Evolutionary conservation across 768 basidiomycete genomes (phyloP).

Genomic region (Naematelia encephala): DNA sequence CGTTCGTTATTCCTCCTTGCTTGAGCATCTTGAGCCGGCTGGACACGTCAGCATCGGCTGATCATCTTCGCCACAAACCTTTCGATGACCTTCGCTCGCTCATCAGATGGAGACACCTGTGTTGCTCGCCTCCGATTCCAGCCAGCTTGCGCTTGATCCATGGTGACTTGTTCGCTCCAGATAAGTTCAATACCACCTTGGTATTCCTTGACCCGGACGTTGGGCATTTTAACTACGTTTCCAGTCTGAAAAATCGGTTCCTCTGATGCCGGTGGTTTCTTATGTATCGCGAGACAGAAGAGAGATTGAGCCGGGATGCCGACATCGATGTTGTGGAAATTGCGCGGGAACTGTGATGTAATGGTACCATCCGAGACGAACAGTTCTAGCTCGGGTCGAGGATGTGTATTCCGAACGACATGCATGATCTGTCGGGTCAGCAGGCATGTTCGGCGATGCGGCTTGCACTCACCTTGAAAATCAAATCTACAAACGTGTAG

Average conservation of each 20-base stretch:
- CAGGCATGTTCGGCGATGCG: background rate
- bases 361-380: constrained; percentile 39
- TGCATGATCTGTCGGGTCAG: constrained; percentile 22
- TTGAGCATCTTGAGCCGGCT: constrained; percentile 26
- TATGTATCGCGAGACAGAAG: constrained; percentile 22
- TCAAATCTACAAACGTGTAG: constrained; percentile 20
- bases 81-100: constrained; percentile 25
- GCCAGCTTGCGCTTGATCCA: constrained; percentile 19
- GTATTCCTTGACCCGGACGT: constrained; percentile 27
- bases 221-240: constrained; percentile 22
- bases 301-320: constrained; percentile 21
- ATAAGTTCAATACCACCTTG: constrained; percentile 26
- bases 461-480: constrained; percentile 30
- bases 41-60: background rate
- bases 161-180: constrained; percentile 28
- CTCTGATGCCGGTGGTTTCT: constrained; percentile 12
- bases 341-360: constrained; percentile 6
- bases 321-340: constrained; percentile 23
- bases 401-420: constrained; percentile 6
- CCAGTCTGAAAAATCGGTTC: constrained; percentile 11
- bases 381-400: constrained; percentile 21
- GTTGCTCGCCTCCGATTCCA: constrained; percentile 11
- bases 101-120: constrained; percentile 14
- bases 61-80: constrained; percentile 11
- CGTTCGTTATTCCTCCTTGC: constrained; percentile 10